Base-by-base conservation (phyloP, 192 early-diverging fungal genomes). In the Mortierella alpina region DNA sequence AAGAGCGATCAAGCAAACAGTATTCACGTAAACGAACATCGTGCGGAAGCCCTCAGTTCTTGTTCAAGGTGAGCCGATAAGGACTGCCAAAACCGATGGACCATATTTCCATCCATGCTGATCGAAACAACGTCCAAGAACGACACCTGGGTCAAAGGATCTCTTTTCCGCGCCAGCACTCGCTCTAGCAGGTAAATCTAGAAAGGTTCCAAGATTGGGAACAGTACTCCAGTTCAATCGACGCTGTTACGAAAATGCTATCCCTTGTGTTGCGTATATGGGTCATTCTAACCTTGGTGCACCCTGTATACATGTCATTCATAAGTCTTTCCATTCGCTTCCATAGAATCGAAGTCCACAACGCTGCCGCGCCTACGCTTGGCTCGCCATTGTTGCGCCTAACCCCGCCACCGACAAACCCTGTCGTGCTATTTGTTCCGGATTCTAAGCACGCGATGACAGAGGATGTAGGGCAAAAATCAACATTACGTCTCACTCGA, bases 321-420 rank as follows among this genome's bases (percentile, higher is more conserved):
- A 90, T 85, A 18, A 90, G 55, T 22, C 65, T 69, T 47, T 90
- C 88, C 83, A 90, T 86, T 13, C 86, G 69, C 62, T 75, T 81
- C 88, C 88, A 90, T 9, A 90, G 53, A 40, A 84, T 75, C 17
- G 83, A 74, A 1, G 85, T 75, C 85, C 82, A 87, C 18, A 84
- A 44, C 14, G 70, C 60, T 15, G 83, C 73, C 10, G 81, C 85
- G 47, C 85, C 85, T 20, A 85, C 66, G 15, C 72, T 71, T 7
- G 88, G 88, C 47, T 90, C 88, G 22, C 83, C 83, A 49, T 86
- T 86, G 45, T 85, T 72, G n/a, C 88, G 63, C 22, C 88, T 72
- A 45, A 86, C 79, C 14, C 77, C 77, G 1, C 77, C 77, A 6
- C 77, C 77, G 2, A 72, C 70, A 67, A 72, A 80, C 46, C 81